phyloP scores from a whole-genome alignment of 345 rosid genomes.

The Cardamine occulta region DNA sequence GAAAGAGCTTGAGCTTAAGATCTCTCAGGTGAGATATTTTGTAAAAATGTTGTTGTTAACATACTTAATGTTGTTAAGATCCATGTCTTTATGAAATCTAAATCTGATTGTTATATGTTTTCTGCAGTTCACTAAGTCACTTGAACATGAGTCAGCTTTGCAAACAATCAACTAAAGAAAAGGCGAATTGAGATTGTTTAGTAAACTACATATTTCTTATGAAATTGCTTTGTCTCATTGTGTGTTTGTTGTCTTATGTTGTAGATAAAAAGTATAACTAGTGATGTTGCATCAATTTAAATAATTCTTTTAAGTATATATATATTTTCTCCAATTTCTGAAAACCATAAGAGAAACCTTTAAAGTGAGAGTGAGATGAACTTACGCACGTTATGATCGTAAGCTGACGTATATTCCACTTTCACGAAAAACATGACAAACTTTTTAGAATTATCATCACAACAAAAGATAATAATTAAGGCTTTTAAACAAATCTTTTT shows the following conservation, averaged over 20 bases:
- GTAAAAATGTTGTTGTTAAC: neutral
- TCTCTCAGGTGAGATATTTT: constrained; percentile 67
- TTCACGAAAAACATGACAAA: neutral
- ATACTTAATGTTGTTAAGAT: too few relatives aligned
- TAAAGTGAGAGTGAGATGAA: neutral
- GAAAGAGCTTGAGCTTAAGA: constrained; percentile 90
- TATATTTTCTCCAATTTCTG: neutral
- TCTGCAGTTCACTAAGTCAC: constrained; percentile 53
- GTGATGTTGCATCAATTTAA: constrained; percentile 15
- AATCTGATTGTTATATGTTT: too few relatives aligned
- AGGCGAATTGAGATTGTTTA: constrained; percentile 13
- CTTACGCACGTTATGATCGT: constrained; percentile 26
- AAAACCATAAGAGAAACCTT: constrained; percentile 1
- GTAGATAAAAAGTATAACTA: neutral
- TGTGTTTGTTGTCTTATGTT: neutral
- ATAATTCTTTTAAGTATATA: neutral
- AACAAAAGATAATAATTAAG: constrained; percentile 8
- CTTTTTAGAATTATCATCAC: neutral
- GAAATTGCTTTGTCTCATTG: neutral
- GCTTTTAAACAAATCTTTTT: neutral
- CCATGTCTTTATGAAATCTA: neutral
- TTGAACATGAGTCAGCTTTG: constrained; percentile 69
- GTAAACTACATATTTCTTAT: neutral
- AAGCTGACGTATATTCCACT: constrained; percentile 31
- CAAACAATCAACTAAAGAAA: constrained; percentile 45